A percentile compares a stretch with the other conserved stretches of the same genome.
phyloP scores from a whole-genome alignment of 2,329 filamentous ascomycete genomes.

The Beauveria brongniartii region DNA sequence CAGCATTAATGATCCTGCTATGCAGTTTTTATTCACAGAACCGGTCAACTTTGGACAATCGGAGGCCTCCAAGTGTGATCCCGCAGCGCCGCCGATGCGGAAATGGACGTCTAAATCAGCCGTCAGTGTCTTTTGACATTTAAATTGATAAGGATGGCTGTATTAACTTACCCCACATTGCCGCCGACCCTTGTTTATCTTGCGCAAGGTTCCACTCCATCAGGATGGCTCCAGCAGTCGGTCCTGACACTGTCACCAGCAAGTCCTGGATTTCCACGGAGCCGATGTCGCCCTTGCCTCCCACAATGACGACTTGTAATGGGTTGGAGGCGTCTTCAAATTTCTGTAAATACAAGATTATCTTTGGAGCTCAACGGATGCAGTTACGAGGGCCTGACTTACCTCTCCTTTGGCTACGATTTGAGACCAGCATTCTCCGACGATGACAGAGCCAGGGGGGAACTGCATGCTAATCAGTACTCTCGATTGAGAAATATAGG shows the following conservation, averaged over 20 bases:
- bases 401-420: slow-evolving; percentile 35
- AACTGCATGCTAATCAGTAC: slow-evolving; percentile 30
- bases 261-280: slow-evolving; percentile 51
- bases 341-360: slow-evolving; percentile 12
- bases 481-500: slow-evolving; percentile 21
- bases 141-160: background rate
- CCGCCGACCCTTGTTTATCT: slow-evolving; percentile 19
- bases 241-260: slow-evolving; percentile 47
- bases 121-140: background rate
- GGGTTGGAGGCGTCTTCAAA: slow-evolving; percentile 39
- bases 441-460: slow-evolving; percentile 32
- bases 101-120: slow-evolving; percentile 15
- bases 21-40: slow-evolving; percentile 23
- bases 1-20: slow-evolving; percentile 26
- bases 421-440: slow-evolving; percentile 36
- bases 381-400: background rate
- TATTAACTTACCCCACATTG: slow-evolving; percentile 19
- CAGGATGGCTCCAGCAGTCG: slow-evolving; percentile 45
- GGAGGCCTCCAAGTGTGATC: slow-evolving; percentile 34
- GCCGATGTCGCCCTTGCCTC: slow-evolving; percentile 44
- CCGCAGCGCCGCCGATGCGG: slow-evolving; percentile 36
- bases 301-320: slow-evolving; percentile 43
- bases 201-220: slow-evolving; percentile 52
- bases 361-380: background rate
- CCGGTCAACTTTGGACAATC: slow-evolving; percentile 31